A percentile compares a stretch with the other conserved stretches of the same genome.
phyloP scores from a whole-genome alignment of 2,329 filamentous ascomycete species.

The Colletotrichum paranaense region DNA sequence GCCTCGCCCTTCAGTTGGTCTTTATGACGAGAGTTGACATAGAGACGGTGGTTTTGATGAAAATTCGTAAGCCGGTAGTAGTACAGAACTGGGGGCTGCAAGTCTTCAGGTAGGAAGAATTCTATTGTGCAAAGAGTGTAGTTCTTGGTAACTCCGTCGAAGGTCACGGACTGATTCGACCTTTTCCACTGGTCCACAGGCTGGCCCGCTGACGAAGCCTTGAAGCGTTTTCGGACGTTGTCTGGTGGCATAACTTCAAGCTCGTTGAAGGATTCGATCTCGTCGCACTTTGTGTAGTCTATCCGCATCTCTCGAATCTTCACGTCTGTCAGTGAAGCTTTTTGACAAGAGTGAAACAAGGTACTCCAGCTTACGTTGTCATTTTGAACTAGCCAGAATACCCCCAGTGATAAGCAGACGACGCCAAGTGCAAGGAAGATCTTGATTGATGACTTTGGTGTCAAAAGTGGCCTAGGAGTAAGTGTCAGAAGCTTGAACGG shows the following conservation, averaged over 20 bases:
- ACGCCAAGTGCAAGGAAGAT: background rate
- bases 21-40: constrained; percentile 3
- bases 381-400: constrained; percentile 1
- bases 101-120: constrained; percentile 8
- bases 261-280: constrained; percentile 15
- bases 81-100: constrained; percentile 8
- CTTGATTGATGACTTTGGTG: constrained; percentile 4
- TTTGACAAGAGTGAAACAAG: no score
- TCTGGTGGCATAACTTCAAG: constrained; percentile 20
- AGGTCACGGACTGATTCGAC: background rate
- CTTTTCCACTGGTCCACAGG: constrained; percentile 9
- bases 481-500: background rate
- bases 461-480: background rate
- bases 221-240: constrained; percentile 4
- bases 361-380: background rate
- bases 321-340: no score
- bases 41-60: constrained; percentile 9
- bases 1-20: background rate
- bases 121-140: constrained; percentile 6
- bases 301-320: background rate
- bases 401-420: background rate
- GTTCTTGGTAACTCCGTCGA: constrained; percentile 1
- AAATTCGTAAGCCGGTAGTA: constrained; percentile 5
- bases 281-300: constrained; percentile 14
- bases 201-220: constrained; percentile 10